Conservation (phyloP, 176 grass and related monocot genomes). For the Oryza officinalis region DNA sequence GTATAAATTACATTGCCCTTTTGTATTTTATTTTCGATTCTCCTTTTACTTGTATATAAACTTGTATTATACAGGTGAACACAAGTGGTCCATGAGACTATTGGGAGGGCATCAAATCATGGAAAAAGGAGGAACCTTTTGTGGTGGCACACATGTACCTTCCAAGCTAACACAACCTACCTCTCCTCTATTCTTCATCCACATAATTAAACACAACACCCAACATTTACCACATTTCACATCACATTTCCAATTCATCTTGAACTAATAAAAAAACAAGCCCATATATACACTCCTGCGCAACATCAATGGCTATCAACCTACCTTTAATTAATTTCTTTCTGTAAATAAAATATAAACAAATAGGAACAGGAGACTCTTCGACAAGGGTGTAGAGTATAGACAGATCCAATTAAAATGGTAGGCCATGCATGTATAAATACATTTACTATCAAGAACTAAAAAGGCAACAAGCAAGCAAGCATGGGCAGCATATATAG, state of each 20-base stretch:
- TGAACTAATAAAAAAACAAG: not conserved
- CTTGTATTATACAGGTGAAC: not conserved
- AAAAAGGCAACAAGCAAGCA: not conserved
- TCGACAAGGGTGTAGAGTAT: not conserved
- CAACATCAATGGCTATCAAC: not conserved
- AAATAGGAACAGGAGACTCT: not conserved
- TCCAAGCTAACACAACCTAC: slow-evolving; percentile 5
- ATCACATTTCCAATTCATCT: not conserved
- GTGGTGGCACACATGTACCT: slow-evolving; percentile 33
- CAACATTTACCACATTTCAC: not conserved
- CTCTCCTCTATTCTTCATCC: not conserved
- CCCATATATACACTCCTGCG: not conserved
- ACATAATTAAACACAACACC: not conserved
- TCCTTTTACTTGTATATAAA: not conserved
- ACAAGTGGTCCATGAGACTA: slow-evolving; percentile 38
- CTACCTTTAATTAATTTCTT: not conserved
- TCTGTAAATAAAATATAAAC: not conserved
- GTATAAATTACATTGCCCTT: not conserved
- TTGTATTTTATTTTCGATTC: not conserved
- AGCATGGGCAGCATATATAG: not conserved
- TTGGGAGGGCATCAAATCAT: slow-evolving; percentile 28
- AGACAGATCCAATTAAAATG: not conserved
- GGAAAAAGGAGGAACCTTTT: slow-evolving; percentile 35
- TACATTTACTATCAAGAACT: not conserved
- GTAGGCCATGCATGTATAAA: not conserved